Evolutionary conservation across 768 basidiomycete genomes (phyloP), one percentile per base, ranked within the genome.

Genomic region (Strobilomyces dryophilus): DNA sequence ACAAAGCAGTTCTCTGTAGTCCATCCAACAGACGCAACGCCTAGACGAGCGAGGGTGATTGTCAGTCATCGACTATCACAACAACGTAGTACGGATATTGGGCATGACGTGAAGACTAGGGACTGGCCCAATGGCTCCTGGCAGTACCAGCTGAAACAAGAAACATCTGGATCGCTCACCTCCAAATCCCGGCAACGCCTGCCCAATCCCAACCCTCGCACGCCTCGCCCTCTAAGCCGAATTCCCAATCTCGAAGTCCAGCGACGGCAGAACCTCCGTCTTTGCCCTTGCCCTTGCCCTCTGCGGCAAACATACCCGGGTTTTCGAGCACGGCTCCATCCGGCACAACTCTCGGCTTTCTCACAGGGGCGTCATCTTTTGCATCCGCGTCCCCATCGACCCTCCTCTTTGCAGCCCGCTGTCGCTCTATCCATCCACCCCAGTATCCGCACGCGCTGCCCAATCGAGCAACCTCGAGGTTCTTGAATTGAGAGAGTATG

Each of bases 161-260:
- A 8, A 40, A 39, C 4, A 15, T 20, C 14, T 15, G 44, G 14
- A 10, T 3, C 4, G 67, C 78, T 59, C 58, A 80, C 80, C 74
- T 73, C 80, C 81, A 83, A 45, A 73, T 67, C 17, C 81, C 81
- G 40, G 71, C 63, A 3, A 75, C 78, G 8, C 79, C 81, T 1
- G 80, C 82, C 81, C 82, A 83, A 59, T 82, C 81, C 79, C 79
- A 81, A 5, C 80, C 80, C 6, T 69, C 66, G 44, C 66, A 69
- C 4, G 55, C 54, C 26, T 61, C 69, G 2, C 53, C 60, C 12
- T 58, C 62, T 9, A 43, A 40, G 0, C 65, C 64, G 1, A 56
- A 29, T 27, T 60, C 65, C 65, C 64, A 66, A 24, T 67, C 62
- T 0, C 52, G 55, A 20, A 61, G 45, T 15, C 2, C 18, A n/a